Evolutionary conservation across 495 filamentous ascomycete genomes (phyloP), one percentile per base, ranked within the genome.

Genomic region (Daldinia decipiens): DNA sequence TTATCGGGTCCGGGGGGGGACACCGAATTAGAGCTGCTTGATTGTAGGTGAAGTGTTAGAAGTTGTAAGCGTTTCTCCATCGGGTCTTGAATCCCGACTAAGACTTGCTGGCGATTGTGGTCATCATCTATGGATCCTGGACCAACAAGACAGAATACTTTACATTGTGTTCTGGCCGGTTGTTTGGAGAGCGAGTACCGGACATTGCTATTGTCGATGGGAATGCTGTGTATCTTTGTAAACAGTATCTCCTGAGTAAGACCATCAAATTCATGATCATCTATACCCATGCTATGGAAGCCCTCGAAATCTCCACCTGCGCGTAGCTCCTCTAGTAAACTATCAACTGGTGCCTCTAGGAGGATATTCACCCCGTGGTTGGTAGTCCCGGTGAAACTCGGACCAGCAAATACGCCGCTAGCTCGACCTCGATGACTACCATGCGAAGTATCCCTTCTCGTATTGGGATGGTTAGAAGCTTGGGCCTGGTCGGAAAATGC

Each of bases 161-260:
- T 90, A 59, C 81, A 82, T 59, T 87, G 79, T 76, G 76, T 79
- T 73, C 82, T 72, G 65, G 84, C 79, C 36, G 81, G 74, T 68
- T 82, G 68, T 76, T 77, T 81, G 36, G 84, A 86, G 26, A 80
- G 76, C 0, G 86, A 87, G 50, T 84, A 86, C 4, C 85, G 84
- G 65, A 89, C 84, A 71, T 80, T 88, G 38, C 85, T 83, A 53
- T 89, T 87, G 50, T 87, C 89, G 52, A 88, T 84, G 24, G 88
- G 83, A 65, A 93, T 86, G 53, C 83, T 91, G 67, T 93, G 88
- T 15, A 96, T 84, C 71, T 91, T 93, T 43, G 84, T 87, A 56
- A 96, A 82, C 3, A 93, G 70, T 8, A 95, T 85, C 76, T 95
- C 93, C 59, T 91, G 89, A 17, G 87, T 86, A 17, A 95, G 84